Conservation (phyloP, 2,329 filamentous ascomycete genomes). For the Clarireedia paspali region DNA sequence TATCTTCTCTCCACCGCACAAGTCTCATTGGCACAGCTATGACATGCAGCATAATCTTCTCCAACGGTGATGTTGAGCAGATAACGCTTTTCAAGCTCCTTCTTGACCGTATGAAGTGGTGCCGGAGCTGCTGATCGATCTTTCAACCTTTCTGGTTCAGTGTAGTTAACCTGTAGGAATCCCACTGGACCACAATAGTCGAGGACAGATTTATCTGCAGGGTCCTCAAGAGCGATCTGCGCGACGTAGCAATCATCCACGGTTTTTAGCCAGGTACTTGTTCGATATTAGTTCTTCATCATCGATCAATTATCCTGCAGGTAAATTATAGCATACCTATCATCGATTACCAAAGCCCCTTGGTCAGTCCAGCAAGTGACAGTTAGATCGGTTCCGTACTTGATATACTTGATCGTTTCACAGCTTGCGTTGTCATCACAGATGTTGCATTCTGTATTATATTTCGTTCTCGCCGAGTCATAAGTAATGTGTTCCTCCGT, state of each 20-base stretch:
- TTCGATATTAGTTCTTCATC: not conserved
- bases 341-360: slow-evolving; percentile 11
- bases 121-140: not conserved
- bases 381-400: slow-evolving; percentile 12
- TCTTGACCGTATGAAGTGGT: not conserved
- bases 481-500: slow-evolving; percentile 14
- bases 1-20: slow-evolving; percentile 3
- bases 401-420: slow-evolving; percentile 11
- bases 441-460: slow-evolving; percentile 18
- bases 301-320: not conserved
- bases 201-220: slow-evolving; percentile 12
- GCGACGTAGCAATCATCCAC: slow-evolving; percentile 17
- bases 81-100: slow-evolving; percentile 9
- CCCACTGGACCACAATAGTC: slow-evolving; percentile 19
- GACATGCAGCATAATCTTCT: slow-evolving; percentile 16
- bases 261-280: slow-evolving; percentile 17
- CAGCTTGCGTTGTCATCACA: slow-evolving; percentile 14
- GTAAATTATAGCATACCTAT: slow-evolving; percentile 8
- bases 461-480: slow-evolving; percentile 11
- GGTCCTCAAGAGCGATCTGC: slow-evolving; percentile 11
- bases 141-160: not conserved
- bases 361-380: slow-evolving; percentile 16
- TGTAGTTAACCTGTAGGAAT: slow-evolving; percentile 16
- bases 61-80: slow-evolving; percentile 18
- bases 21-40: not conserved